phyloP scores from a whole-genome alignment of 2,329 filamentous ascomycete genomes.

The Fusarium sp. region DNA sequence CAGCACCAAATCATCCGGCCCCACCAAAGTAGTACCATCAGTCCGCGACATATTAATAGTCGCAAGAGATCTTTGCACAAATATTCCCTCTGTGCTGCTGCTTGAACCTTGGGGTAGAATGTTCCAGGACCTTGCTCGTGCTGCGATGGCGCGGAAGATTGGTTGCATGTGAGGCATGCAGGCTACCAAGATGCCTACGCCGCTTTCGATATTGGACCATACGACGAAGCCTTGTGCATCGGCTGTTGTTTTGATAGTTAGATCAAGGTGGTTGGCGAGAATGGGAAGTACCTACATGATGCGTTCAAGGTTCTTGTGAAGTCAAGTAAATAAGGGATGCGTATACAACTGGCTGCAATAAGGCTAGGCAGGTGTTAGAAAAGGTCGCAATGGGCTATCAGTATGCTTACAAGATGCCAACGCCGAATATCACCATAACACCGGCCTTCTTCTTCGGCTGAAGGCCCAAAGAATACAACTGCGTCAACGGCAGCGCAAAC shows the following conservation, averaged over 20 bases:
- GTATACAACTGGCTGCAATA: slow-evolving; percentile 4
- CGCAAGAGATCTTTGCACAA: background rate
- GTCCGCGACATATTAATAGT: background rate
- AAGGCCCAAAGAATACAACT: background rate
- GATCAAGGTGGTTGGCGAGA: accelerated
- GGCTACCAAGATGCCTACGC: slow-evolving; percentile 1
- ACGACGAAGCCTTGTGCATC: background rate
- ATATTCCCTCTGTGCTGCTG: background rate
- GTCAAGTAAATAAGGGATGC: background rate
- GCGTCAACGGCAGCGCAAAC: background rate
- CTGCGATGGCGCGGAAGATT: background rate
- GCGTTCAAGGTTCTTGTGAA: background rate
- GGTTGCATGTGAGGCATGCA: slow-evolving; percentile 2
- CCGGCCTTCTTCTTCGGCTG: background rate
- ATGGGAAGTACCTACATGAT: background rate
- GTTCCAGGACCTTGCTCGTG: background rate
- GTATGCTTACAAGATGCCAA: slow-evolving; percentile 9
- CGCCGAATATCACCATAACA: background rate
- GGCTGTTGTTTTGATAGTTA: background rate
- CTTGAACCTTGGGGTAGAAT: background rate
- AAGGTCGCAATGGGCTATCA: no score
- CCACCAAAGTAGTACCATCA: background rate
- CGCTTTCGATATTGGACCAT: slow-evolving; percentile 1
- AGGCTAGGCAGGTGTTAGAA: background rate
- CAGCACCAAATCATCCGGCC: background rate